phyloP scores from a whole-genome alignment of 441 rosid genomes.

The Populus hybrid region DNA sequence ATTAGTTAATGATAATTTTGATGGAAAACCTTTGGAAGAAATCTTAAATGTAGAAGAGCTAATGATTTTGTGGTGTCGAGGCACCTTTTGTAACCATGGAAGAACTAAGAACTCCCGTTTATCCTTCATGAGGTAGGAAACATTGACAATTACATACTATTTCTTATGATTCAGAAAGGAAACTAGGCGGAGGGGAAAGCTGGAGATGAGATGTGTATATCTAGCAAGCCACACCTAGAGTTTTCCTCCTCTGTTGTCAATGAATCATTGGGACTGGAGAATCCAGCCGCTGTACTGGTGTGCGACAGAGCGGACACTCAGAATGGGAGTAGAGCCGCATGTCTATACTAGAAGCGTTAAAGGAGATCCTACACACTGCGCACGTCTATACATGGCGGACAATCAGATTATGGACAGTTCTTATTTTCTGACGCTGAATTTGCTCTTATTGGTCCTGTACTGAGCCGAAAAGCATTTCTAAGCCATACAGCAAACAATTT shows the following conservation, averaged over 20 bases:
- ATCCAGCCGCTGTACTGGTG: constrained; percentile 34
- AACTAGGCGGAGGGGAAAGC: not conserved
- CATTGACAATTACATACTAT: not conserved
- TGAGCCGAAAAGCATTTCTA: not conserved
- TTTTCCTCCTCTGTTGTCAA: constrained; percentile 8
- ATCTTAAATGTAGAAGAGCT: not conserved
- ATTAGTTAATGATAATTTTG: not conserved
- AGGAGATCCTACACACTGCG: constrained; percentile 67
- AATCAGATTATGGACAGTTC: not conserved
- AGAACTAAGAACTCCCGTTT: not conserved
- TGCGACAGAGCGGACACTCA: constrained; percentile 77
- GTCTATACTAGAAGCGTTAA: constrained; percentile 67
- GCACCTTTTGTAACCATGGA: not conserved
- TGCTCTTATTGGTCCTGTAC: not conserved
- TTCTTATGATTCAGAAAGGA: not conserved
- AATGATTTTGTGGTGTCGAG: not conserved
- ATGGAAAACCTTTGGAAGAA: not conserved
- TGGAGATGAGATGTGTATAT: constrained; percentile 6
- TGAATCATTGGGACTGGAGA: not conserved
- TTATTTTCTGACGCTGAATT: not conserved
- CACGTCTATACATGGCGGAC: constrained; percentile 65
- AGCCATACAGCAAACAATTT: not conserved
- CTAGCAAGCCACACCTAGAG: constrained; percentile 9
- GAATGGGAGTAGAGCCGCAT: constrained; percentile 83
- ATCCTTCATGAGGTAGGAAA: not conserved